phyloP scores from a whole-genome alignment of 768 basidiomycete species.

The Psilocybe azurescens region DNA sequence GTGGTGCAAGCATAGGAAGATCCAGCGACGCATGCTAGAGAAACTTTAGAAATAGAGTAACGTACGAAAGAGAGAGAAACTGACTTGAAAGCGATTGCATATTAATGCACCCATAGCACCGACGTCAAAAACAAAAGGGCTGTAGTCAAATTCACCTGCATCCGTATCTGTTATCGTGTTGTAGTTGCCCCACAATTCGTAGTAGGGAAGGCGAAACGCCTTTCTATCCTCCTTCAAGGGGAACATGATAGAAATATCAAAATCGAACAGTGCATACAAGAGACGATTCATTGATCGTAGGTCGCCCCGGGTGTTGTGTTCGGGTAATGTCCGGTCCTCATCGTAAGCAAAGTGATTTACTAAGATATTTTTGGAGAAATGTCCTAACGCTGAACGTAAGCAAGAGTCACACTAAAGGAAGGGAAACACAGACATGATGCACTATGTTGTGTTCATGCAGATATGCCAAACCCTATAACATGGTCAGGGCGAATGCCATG shows the following conservation, averaged over 20 bases:
- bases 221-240: constrained; percentile 8
- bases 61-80: neutral
- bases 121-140: constrained; percentile 31
- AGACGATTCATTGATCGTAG: constrained; percentile 16
- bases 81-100: constrained; percentile 10
- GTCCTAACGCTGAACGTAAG: constrained; percentile 2
- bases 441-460: constrained; percentile 25
- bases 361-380: constrained; percentile 20
- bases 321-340: neutral
- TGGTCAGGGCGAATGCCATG: neutral
- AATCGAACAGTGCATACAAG: constrained; percentile 26
- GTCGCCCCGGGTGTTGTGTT: neutral
- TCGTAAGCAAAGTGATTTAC: constrained; percentile 20
- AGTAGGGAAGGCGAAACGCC: constrained; percentile 8
- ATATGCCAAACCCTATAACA: constrained; percentile 19
- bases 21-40: constrained; percentile 25
- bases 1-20: constrained; percentile 31
- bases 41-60: constrained; percentile 6
- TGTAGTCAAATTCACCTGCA: constrained; percentile 9
- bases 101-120: constrained; percentile 21
- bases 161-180: neutral
- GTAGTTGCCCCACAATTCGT: constrained; percentile 1
- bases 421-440: constrained; percentile 17
- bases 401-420: neutral
- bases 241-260: constrained; percentile 21